Evolutionary conservation across 140 eudicot species (phyloP).

Genomic region (Flaveria floridana): DNA sequence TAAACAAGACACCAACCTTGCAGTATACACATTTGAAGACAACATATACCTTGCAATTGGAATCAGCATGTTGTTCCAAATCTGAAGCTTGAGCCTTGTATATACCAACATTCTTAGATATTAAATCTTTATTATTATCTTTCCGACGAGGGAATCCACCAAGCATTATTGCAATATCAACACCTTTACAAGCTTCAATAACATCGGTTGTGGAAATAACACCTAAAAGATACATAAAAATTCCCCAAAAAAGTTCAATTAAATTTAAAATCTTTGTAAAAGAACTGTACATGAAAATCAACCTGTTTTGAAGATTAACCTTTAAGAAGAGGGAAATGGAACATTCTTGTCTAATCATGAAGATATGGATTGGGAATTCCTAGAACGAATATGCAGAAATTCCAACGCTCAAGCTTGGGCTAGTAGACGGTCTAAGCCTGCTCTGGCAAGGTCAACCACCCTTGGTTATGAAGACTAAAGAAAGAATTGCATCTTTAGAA

Average conservation of each 20-base stretch:
- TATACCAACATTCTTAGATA: slow-evolving; percentile 69
- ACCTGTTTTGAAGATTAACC: slow-evolving; percentile 37
- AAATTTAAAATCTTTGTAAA: neutral
- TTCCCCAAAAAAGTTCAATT: neutral
- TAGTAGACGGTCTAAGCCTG: too few relatives aligned
- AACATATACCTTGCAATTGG: slow-evolving; percentile 74
- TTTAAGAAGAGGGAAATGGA: slow-evolving; percentile 65
- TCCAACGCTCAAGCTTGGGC: too few relatives aligned
- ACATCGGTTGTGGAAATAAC: slow-evolving; percentile 72
- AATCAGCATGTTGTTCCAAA: slow-evolving; percentile 68
- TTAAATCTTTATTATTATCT: slow-evolving; percentile 58
- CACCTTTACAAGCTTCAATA: slow-evolving; percentile 69
- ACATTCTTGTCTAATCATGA: too few relatives aligned
- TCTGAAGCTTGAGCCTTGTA: slow-evolving; percentile 83
- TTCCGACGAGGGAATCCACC: slow-evolving; percentile 77
- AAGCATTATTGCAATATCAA: slow-evolving; percentile 78
- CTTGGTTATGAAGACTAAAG: too few relatives aligned
- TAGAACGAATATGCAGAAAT: too few relatives aligned
- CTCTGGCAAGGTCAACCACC: too few relatives aligned
- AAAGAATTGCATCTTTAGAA: too few relatives aligned
- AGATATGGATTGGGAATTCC: too few relatives aligned
- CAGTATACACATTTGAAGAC: neutral
- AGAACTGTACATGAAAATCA: neutral
- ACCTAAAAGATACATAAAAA: slow-evolving; percentile 37
- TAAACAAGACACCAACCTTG: slow-evolving; percentile 28